Conservation (phyloP, 2,329 filamentous ascomycete species). For the Penicillium paneum region DNA sequence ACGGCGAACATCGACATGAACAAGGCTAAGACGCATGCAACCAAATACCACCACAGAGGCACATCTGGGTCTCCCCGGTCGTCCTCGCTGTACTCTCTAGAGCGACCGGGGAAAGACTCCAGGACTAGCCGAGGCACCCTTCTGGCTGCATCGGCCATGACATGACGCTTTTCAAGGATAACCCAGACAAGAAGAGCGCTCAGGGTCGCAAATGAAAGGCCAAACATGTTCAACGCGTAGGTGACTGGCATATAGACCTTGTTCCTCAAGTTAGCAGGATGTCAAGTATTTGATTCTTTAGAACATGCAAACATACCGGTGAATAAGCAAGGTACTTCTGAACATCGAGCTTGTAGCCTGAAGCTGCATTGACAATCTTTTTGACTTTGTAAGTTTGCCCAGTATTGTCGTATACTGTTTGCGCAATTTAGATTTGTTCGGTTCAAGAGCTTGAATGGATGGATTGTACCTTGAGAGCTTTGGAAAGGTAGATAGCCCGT, state of each 20-base stretch:
- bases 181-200: constrained; percentile 45
- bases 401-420: constrained; percentile 64
- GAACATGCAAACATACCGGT: constrained; percentile 55
- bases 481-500: constrained; percentile 22
- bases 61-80: constrained; percentile 13
- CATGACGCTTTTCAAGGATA: constrained; percentile 20
- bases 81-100: background rate
- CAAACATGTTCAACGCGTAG: constrained; percentile 43
- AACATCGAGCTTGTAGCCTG: constrained; percentile 59
- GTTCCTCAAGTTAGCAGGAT: constrained; percentile 41
- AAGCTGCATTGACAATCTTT: constrained; percentile 53
- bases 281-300: constrained; percentile 22
- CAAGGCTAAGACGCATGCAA: constrained; percentile 13
- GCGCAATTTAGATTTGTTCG: background rate
- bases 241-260: constrained; percentile 29
- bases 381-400: constrained; percentile 61
- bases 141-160: constrained; percentile 13
- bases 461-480: constrained; percentile 22
- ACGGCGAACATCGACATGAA: constrained; percentile 26
- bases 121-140: constrained; percentile 4
- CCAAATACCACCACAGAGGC: constrained; percentile 24
- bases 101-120: constrained; percentile 6
- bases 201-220: constrained; percentile 62
- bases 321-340: constrained; percentile 63
- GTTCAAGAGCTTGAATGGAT: background rate